Percentiles rank a stretch among this genome's conserved stretches.
phyloP scores from a whole-genome alignment of 352 stramenopile genomes.

The Aphanomyces invadans region DNA sequence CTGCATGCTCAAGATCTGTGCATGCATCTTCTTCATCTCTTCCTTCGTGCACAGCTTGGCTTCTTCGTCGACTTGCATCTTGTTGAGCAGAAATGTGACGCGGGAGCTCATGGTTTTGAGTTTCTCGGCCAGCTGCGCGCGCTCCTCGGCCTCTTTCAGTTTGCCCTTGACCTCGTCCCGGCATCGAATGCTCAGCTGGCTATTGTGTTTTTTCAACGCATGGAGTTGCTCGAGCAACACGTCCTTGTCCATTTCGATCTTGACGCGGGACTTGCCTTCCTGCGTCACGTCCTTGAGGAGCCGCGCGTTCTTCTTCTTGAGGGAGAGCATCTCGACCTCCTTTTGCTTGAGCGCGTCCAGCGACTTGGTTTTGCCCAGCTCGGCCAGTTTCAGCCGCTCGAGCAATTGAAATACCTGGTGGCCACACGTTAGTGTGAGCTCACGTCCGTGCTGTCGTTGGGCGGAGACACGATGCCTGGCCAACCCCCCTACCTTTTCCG shows the following conservation, averaged over 20 bases:
- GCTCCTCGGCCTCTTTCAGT: constrained; percentile 86
- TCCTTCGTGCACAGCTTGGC: constrained; percentile 88
- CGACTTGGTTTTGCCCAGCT: constrained; percentile 94
- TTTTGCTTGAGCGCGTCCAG: constrained; percentile 92
- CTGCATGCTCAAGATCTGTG: constrained; percentile 82
- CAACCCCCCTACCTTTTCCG: constrained; percentile 83
- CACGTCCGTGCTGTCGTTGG: neutral
- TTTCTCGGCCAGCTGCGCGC: constrained; percentile 91
- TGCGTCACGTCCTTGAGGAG: constrained; percentile 91
- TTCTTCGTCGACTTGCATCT: constrained; percentile 95
- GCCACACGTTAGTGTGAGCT: neutral
- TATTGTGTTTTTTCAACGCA: constrained; percentile 94
- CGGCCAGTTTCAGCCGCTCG: constrained; percentile 92
- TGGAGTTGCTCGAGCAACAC: constrained; percentile 91
- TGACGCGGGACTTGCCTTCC: constrained; percentile 89
- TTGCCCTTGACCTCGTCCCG: constrained; percentile 91
- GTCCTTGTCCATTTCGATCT: constrained; percentile 91
- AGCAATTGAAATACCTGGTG: constrained; percentile 87
- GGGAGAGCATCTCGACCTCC: constrained; percentile 88
- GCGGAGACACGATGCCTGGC: no score
- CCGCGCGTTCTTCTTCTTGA: constrained; percentile 93
- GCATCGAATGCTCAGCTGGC: constrained; percentile 85
- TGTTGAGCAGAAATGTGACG: constrained; percentile 93
- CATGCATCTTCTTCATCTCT: constrained; percentile 92
- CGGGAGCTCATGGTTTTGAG: constrained; percentile 88